Percentiles rank a stretch among this genome's conserved stretches.
phyloP scores from a whole-genome alignment of 257 asterid species.

The Salvia rosmarinus region DNA sequence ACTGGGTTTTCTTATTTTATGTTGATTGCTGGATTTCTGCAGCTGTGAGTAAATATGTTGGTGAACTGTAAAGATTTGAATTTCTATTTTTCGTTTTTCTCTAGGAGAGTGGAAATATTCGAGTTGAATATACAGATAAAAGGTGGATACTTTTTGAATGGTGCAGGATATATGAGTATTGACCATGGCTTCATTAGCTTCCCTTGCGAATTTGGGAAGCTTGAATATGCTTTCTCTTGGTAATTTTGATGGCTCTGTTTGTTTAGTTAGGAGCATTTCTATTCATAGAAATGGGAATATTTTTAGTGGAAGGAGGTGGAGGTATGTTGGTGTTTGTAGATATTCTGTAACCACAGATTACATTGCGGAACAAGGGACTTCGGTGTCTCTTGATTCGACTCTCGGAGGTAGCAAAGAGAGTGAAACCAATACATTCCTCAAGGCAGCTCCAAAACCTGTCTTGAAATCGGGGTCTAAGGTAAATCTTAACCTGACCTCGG shows the following conservation, averaged over 20 bases:
- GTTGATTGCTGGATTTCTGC: constrained; percentile 26
- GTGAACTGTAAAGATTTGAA: constrained; percentile 27
- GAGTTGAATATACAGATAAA: constrained; percentile 30
- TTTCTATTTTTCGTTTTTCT: constrained; percentile 15
- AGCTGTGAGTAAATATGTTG: not conserved
- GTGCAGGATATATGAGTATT: constrained; percentile 42
- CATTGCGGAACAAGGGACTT: constrained; percentile 73
- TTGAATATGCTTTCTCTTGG: constrained; percentile 67
- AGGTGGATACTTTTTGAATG: constrained; percentile 39
- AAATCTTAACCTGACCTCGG: constrained; percentile 43
- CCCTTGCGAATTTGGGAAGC: constrained; percentile 91
- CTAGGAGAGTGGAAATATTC: constrained; percentile 27
- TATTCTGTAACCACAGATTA: constrained; percentile 77
- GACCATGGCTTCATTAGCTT: constrained; percentile 82
- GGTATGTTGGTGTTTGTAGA: constrained; percentile 82
- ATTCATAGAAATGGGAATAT: constrained; percentile 51
- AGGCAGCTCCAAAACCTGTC: constrained; percentile 86
- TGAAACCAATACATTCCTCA: constrained; percentile 61
- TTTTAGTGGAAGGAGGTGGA: constrained; percentile 65
- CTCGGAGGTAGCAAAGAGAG: constrained; percentile 51
- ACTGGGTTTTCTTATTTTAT: constrained; percentile 19
- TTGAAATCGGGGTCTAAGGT: constrained; percentile 58
- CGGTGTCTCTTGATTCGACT: constrained; percentile 78
- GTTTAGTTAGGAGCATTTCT: constrained; percentile 63
- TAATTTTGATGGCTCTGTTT: constrained; percentile 73